These are phyloP conservation scores for Solanum paucissectum DNA, from an alignment of 257 asterid genomes.

Conservation along the genomic window DNA sequence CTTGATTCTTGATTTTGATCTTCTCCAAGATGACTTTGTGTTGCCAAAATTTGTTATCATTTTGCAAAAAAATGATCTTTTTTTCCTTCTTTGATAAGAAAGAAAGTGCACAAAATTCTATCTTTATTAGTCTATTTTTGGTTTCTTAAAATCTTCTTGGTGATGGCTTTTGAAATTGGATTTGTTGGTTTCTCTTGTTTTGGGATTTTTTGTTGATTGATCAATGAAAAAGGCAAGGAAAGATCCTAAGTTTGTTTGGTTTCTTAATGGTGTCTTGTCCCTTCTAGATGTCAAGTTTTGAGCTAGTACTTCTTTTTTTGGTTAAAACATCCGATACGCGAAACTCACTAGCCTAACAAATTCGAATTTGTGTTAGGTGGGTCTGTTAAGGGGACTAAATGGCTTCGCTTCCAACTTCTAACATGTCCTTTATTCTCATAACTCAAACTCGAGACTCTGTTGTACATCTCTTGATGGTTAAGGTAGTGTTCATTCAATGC, in stretches of 20 bases:
- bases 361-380: fast-evolving
- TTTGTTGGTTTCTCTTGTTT: neutral
- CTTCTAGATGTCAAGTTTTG: neutral
- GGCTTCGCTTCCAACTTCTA: neutral
- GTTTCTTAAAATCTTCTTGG: neutral
- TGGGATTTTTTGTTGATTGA: neutral
- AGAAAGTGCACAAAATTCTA: neutral
- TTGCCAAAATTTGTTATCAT: neutral
- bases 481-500: neutral
- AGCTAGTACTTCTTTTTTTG: neutral
- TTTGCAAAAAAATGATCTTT: neutral
- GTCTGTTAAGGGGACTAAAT: fast-evolving
- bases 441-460: neutral
- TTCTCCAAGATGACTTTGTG: neutral
- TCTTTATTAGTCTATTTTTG: neutral
- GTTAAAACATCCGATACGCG: neutral
- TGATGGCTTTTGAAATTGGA: neutral
- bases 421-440: neutral
- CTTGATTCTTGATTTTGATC: neutral
- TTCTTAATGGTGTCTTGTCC: neutral
- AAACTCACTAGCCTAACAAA: fast-evolving
- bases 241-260: neutral
- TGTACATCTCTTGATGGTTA: neutral
- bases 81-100: neutral
- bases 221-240: neutral